phyloP scores from a whole-genome alignment of 2,329 filamentous ascomycete genomes.

The Pseudodiploospora longispora region DNA sequence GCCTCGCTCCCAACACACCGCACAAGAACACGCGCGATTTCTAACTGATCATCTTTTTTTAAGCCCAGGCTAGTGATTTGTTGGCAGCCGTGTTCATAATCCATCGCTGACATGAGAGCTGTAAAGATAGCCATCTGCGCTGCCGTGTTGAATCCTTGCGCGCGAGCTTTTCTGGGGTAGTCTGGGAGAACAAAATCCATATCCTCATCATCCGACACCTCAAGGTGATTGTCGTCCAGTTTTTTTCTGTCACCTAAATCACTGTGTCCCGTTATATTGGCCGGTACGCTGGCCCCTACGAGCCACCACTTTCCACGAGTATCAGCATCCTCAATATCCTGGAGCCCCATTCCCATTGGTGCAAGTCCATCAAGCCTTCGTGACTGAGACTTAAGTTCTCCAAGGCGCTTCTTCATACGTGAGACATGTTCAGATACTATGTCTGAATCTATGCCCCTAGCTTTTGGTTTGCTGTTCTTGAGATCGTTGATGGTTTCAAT shows the following conservation, averaged over 20 bases:
- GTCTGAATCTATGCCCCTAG: conserved; percentile 59
- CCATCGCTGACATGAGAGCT: conserved; percentile 75
- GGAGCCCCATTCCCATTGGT: conserved; percentile 71
- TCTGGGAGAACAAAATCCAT: conserved; percentile 53
- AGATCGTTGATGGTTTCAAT: conserved; percentile 91
- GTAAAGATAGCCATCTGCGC: conserved; percentile 88
- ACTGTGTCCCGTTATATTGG: conserved; percentile 12
- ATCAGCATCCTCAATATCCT: conserved; percentile 74
- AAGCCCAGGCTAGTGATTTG: conserved; percentile 75
- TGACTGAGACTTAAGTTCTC: conserved; percentile 57
- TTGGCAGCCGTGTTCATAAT: conserved; percentile 75
- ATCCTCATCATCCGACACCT: conserved; percentile 35
- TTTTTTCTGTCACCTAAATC: neutral
- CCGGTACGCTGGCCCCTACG: conserved; percentile 84
- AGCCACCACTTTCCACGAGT: conserved; percentile 98
- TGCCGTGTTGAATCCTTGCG: conserved; percentile 80
- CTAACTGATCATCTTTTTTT: conserved; percentile 76
- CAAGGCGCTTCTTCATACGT: conserved; percentile 82
- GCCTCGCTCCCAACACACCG: conserved; percentile 80
- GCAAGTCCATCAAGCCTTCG: conserved; percentile 63
- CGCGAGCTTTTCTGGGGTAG: conserved; percentile 61
- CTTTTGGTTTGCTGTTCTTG: conserved; percentile 87
- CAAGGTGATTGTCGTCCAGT: conserved; percentile 9
- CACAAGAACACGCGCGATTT: conserved; percentile 80
- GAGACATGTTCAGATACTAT: conserved; percentile 74